Base-by-base conservation (phyloP, 371 early-diverging fungal genomes). In the Blastocladiella emersonii region DNA sequence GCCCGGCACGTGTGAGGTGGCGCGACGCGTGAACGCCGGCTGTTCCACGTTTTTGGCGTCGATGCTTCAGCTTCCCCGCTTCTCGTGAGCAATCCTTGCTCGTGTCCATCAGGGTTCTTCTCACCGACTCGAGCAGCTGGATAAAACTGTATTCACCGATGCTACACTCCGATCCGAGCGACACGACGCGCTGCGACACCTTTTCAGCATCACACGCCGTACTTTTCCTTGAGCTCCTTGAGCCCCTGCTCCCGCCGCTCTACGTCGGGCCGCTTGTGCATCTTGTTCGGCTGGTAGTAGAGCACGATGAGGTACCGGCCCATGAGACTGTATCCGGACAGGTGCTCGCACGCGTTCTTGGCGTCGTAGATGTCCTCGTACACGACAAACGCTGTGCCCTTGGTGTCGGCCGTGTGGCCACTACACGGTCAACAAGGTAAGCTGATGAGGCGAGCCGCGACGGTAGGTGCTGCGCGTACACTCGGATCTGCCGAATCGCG, bases 281-380 rank as follows among this genome's bases (percentile, higher is more conserved):
- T 77, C 75, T 90, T 85, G 68, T 85, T 84, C 32, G 87, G 81
- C 66, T 93, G 88, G 74, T 90, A 90, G 63, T 95, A 97, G 34
- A 95, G 77, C 12, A 97, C 94, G 60, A 97, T 91, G 70, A 97
- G 69, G 68, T 95, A 95, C 66, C 98, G 81, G 5, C 93, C 93
- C 77, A 91, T 83, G 63, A 97, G 87, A 68, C 95, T 95, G 77
- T 93, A 95, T 55, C 96, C 96, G 61, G 87, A 86, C 39, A 95
- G 70, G 67, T 93, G 94, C 61, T 95, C 95, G 69, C 93, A 93
- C 0, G 98, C 98, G 34, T 88, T 86, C 71, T 95, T 93, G 39
- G 97, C 95, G 69, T 95, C 95, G 67, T 86, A 92, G n/a, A 97
- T 93, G 62, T 95, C 96, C 65, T 95, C 95, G 67, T 94, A 97